phyloP scores from a whole-genome alignment of 2,329 filamentous ascomycete genomes.

The Verticillium albo-atrum region DNA sequence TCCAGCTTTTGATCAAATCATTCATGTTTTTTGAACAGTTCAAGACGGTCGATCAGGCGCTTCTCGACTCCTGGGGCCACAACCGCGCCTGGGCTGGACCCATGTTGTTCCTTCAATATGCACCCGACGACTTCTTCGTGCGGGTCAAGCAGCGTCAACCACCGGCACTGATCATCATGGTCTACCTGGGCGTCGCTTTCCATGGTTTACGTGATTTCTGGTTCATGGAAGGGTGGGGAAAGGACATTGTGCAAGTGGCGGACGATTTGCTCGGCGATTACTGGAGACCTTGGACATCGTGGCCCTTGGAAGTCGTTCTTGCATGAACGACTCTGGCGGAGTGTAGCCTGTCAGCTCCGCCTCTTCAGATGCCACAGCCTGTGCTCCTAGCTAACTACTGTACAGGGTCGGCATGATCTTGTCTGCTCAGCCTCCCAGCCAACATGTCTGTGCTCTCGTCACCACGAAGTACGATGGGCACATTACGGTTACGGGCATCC shows the following conservation, averaged over 20 bases:
- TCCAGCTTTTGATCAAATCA: slow-evolving; percentile 9
- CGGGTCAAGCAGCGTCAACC: slow-evolving; percentile 16
- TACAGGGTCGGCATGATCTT: no score
- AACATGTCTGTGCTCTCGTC: no score
- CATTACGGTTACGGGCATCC: no score
- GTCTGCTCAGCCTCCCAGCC: no score
- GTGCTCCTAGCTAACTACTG: no score
- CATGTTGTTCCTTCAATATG: slow-evolving; percentile 12
- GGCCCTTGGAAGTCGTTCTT: slow-evolving; percentile 5
- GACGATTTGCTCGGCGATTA: slow-evolving; percentile 14
- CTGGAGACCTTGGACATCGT: slow-evolving; percentile 11
- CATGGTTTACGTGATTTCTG: slow-evolving; percentile 7
- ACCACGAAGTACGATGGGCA: no score
- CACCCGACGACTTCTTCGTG: slow-evolving; percentile 12
- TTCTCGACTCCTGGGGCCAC: slow-evolving; percentile 7
- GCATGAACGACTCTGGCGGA: background rate
- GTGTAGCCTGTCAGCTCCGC: background rate
- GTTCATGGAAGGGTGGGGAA: slow-evolving; percentile 14
- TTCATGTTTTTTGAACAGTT: slow-evolving; percentile 12
- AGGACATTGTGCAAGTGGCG: slow-evolving; percentile 12
- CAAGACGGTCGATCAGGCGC: slow-evolving; percentile 1
- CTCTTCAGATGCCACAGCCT: background rate
- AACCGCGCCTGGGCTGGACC: slow-evolving; percentile 13
- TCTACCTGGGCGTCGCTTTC: slow-evolving; percentile 12
- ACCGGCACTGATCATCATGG: slow-evolving; percentile 12